Evolutionary conservation across 148 eudicot genomes (phyloP).

Genomic region (Hydrangea macrophylla): DNA sequence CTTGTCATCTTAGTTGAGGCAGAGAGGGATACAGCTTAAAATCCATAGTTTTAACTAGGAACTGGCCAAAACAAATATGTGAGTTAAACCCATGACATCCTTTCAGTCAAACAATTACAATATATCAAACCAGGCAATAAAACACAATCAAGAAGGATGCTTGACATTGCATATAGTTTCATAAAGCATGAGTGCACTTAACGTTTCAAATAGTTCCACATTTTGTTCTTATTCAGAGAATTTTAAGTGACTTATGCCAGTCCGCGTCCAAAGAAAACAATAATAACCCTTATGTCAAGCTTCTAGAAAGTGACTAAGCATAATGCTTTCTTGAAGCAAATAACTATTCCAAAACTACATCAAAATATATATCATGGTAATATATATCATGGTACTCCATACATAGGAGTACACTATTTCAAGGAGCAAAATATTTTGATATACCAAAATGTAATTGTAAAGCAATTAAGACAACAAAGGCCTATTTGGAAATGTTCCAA

Average conservation of each 20-base stretch:
- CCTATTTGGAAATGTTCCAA: no score
- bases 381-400: no score
- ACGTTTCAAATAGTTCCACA: background rate
- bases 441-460: no score
- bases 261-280: background rate
- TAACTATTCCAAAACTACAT: slow-evolving; percentile 3
- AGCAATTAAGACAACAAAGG: no score
- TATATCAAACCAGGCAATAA: background rate
- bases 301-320: slow-evolving; percentile 1
- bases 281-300: background rate
- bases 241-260: background rate
- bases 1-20: no score
- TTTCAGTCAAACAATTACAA: background rate
- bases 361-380: no score
- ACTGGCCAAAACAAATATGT: background rate
- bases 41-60: no score
- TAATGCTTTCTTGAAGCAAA: background rate
- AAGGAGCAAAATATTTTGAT: no score
- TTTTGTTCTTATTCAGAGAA: background rate
- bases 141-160: background rate
- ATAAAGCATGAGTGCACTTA: background rate
- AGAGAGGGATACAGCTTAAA: no score
- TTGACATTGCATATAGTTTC: background rate
- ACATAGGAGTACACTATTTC: no score
- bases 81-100: background rate